Evolutionary conservation across 257 asterid genomes (phyloP).

Genomic region (Cynanchum wilfordii): DNA sequence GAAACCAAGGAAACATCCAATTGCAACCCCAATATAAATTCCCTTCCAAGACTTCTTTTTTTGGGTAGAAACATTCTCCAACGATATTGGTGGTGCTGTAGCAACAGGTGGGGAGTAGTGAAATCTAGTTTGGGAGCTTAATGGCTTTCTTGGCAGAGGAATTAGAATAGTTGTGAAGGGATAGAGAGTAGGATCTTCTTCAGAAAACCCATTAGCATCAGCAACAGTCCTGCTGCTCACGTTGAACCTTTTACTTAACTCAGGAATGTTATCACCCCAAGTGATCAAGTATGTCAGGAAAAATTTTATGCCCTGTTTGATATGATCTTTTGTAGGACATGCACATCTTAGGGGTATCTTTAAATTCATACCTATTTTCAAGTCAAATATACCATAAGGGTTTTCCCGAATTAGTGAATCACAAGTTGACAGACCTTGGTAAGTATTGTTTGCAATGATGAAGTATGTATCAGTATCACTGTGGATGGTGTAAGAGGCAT

Average conservation of each 20-base stretch:
- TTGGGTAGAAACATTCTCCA: neutral
- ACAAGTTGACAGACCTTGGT: conserved; percentile 56
- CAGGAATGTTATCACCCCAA: conserved; percentile 27
- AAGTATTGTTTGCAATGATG: conserved; percentile 39
- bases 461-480: conserved; percentile 27
- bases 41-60: conserved; percentile 20
- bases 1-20: conserved; percentile 43
- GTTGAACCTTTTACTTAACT: conserved; percentile 35
- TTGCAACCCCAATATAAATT: conserved; percentile 36
- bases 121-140: conserved; percentile 22
- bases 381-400: conserved; percentile 15
- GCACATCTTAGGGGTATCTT: conserved; percentile 65
- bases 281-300: conserved; percentile 46
- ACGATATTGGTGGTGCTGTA: neutral
- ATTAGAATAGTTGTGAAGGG: conserved; percentile 60
- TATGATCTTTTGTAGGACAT: conserved; percentile 52
- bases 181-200: conserved; percentile 27
- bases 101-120: conserved; percentile 1
- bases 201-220: conserved; percentile 45
- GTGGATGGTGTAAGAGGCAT: conserved; percentile 34
- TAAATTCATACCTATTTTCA: conserved; percentile 31
- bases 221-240: conserved; percentile 31
- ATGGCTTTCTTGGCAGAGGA: conserved; percentile 42
- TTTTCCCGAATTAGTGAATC: conserved; percentile 40
- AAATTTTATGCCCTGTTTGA: conserved; percentile 33